Evolutionary conservation across 208 protist genomes (phyloP).

Genomic region (Leishmania braziliensis): DNA sequence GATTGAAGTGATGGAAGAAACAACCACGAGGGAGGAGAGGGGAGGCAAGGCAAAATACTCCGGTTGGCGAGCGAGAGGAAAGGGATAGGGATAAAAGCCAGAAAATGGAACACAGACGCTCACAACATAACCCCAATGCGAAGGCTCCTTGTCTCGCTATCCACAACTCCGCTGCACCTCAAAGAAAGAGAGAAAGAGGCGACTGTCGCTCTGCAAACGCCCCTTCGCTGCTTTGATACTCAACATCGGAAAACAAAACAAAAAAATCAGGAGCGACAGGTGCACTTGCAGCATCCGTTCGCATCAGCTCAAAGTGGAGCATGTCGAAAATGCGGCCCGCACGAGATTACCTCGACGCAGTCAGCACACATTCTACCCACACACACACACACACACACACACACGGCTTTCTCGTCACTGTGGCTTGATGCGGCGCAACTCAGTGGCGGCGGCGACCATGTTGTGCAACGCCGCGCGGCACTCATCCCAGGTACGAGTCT

Average conservation of each 20-base stretch:
- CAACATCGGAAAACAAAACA: neutral
- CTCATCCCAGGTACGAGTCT: slow-evolving; percentile 72
- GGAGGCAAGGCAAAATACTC: too few relatives aligned
- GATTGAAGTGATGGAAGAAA: neutral
- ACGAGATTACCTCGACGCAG: neutral
- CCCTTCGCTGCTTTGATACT: neutral
- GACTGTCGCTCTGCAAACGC: neutral
- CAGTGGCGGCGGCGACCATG: slow-evolving; percentile 56
- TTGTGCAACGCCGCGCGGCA: slow-evolving; percentile 40
- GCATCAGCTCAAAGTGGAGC: neutral
- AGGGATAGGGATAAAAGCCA: neutral
- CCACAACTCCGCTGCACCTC: neutral
- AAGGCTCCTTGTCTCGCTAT: neutral
- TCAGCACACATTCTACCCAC: neutral
- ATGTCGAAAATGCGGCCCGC: neutral
- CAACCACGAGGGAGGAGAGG: neutral
- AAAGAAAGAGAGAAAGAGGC: neutral
- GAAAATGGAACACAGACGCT: neutral
- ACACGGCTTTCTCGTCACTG: slow-evolving; percentile 3
- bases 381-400: neutral
- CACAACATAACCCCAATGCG: neutral
- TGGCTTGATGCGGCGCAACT: slow-evolving; percentile 38
- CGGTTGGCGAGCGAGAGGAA: neutral
- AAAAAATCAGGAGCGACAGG: neutral
- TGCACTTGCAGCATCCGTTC: neutral